Conservation (phyloP, 495 filamentous ascomycete species). For the Neurospora sp. region DNA sequence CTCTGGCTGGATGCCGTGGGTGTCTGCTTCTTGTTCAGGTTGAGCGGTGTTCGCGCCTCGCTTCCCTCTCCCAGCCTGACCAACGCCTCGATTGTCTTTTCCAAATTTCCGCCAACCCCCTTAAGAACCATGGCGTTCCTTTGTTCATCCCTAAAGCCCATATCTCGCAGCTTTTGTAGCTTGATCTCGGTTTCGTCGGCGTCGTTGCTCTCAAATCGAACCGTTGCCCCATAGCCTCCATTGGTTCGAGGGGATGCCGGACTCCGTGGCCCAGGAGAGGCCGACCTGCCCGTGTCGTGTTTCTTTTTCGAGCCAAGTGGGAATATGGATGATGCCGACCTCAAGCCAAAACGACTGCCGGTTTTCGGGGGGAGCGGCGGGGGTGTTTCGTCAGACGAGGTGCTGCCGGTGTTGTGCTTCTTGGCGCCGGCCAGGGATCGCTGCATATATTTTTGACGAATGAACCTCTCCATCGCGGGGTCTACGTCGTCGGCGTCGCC, state of each 20-base stretch:
- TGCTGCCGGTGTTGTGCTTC: conserved; percentile 33
- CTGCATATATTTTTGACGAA: conserved; percentile 83
- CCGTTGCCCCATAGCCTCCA: conserved; percentile 56
- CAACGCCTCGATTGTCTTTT: conserved; percentile 74
- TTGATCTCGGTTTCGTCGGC: conserved; percentile 54
- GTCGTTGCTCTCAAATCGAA: conserved; percentile 30
- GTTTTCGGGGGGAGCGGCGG: conserved; percentile 83
- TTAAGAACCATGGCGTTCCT: conserved; percentile 71
- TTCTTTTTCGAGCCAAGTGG: conserved; percentile 34
- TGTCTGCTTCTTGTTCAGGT: background rate
- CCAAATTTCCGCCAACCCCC: conserved; percentile 70
- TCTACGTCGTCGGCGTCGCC: conserved; percentile 87
- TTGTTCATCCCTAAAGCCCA: conserved; percentile 85
- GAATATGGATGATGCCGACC: conserved; percentile 64
- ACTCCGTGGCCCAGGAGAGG: conserved; percentile 20
- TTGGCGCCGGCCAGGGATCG: conserved; percentile 23
- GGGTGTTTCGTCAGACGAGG: conserved; percentile 46
- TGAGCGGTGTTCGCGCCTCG: background rate
- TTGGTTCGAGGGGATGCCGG: conserved; percentile 39
- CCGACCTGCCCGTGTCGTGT: conserved; percentile 9
- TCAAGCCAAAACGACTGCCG: conserved; percentile 63
- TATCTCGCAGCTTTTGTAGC: conserved; percentile 67
- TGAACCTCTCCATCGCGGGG: conserved; percentile 84
- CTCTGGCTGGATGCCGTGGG: conserved; percentile 16
- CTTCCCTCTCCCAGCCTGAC: conserved; percentile 61